These are phyloP conservation scores for Keithomyces neogunnii DNA, from an alignment of 2,329 filamentous ascomycete genomes.

Conservation along the genomic window DNA sequence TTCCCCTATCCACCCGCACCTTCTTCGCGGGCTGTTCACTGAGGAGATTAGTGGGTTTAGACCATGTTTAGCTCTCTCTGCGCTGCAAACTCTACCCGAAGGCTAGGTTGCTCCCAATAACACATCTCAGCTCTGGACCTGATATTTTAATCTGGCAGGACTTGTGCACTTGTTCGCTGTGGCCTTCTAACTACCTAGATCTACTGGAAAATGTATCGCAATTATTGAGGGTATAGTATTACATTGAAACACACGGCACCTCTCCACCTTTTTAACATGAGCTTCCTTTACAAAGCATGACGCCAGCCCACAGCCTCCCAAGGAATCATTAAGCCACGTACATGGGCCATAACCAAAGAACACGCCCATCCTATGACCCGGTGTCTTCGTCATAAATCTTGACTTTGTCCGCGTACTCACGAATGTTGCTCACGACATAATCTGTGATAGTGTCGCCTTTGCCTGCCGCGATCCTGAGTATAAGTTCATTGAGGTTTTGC, in stretches of 20 bases:
- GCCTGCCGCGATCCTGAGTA: slow-evolving; percentile 79
- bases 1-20: too few species aligned
- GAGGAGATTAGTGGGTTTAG: too few species aligned
- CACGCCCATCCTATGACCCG: slow-evolving; percentile 1
- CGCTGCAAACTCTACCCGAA: too few species aligned
- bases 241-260: neutral
- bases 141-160: too few species aligned
- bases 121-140: too few species aligned
- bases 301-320: neutral
- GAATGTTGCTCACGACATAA: slow-evolving; percentile 71
- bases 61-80: too few species aligned
- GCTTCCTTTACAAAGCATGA: neutral
- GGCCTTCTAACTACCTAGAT: too few species aligned
- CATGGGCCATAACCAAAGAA: too few species aligned
- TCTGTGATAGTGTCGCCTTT: slow-evolving; percentile 72
- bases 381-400: slow-evolving; percentile 63
- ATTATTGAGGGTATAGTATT: neutral
- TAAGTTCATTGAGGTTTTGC: slow-evolving; percentile 81
- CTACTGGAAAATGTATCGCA: neutral
- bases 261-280: neutral
- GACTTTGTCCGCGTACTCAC: slow-evolving; percentile 73
- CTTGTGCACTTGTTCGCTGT: too few species aligned
- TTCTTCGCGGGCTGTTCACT: too few species aligned
- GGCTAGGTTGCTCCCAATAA: too few species aligned
- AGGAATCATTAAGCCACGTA: neutral